Evolutionary conservation across 106 monocot genomes (phyloP).

Genomic region (Platanthera zijinensis): DNA sequence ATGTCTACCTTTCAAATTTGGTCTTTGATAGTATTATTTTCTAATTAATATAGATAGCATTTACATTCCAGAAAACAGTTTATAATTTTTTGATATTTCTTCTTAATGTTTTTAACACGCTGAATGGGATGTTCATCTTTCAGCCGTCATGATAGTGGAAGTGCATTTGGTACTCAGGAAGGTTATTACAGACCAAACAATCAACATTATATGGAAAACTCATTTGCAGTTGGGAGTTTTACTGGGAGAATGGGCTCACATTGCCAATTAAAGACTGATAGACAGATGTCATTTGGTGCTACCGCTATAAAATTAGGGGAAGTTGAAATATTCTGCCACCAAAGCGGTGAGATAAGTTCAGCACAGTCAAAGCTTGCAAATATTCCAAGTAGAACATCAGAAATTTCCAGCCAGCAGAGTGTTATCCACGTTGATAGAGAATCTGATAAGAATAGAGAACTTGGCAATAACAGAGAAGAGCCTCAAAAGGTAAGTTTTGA

Average conservation of each 20-base stretch:
- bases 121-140: neutral
- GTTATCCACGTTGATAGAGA: neutral
- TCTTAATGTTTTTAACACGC: neutral
- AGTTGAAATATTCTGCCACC: neutral
- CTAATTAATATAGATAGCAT: neutral
- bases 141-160: slow-evolving; percentile 10
- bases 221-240: slow-evolving; percentile 7
- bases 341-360: neutral
- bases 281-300: neutral
- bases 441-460: neutral
- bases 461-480: neutral
- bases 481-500: neutral
- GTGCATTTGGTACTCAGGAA: slow-evolving; percentile 4
- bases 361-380: neutral
- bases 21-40: neutral
- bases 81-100: neutral
- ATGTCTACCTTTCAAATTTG: neutral
- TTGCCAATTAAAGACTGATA: neutral
- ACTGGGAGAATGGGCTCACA: neutral
- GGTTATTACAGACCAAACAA: neutral
- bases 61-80: neutral
- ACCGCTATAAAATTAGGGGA: slow-evolving; percentile 1
- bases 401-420: slow-evolving; percentile 8
- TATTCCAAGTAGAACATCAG: neutral
- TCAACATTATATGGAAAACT: slow-evolving; percentile 12